A percentile compares a stretch with the other conserved stretches of the same genome.
These are phyloP conservation scores for Beauveria sp. DNA, from an alignment of 2,329 filamentous ascomycete species.

Conservation along the genomic window DNA sequence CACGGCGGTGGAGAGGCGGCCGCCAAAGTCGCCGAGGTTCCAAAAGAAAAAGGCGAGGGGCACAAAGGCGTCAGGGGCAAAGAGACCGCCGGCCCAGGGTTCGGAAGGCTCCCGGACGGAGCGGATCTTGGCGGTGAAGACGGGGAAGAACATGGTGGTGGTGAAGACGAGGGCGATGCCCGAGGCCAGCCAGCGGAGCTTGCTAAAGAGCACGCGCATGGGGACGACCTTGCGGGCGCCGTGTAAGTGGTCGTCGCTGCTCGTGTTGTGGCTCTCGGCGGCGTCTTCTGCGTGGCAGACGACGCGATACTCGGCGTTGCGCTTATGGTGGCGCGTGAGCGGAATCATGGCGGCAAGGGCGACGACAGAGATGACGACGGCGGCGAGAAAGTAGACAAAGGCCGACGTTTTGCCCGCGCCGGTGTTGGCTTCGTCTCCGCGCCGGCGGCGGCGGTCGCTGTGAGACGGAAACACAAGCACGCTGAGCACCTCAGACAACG, in stretches of 20 bases:
- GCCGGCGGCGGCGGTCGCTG: slow-evolving; percentile 14
- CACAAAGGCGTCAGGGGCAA: slow-evolving; percentile 73
- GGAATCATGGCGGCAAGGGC: slow-evolving; percentile 69
- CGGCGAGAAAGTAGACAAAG: slow-evolving; percentile 86
- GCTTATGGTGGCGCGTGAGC: slow-evolving; percentile 55
- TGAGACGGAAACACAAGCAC: slow-evolving; percentile 58
- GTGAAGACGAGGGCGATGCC: slow-evolving; percentile 75
- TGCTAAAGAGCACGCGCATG: slow-evolving; percentile 61
- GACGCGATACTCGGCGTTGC: slow-evolving; percentile 41
- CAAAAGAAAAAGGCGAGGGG: slow-evolving; percentile 86
- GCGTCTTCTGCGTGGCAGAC: slow-evolving; percentile 15
- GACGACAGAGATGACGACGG: slow-evolving; percentile 63
- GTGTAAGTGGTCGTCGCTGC: slow-evolving; percentile 44
- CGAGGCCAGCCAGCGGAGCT: slow-evolving; percentile 70
- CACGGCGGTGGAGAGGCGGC: slow-evolving; percentile 60
- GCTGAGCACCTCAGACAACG: slow-evolving; percentile 76
- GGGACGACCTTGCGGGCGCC: slow-evolving; percentile 41
- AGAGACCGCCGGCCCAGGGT: slow-evolving; percentile 41
- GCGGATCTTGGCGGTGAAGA: slow-evolving; percentile 67
- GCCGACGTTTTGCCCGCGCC: slow-evolving; percentile 48
- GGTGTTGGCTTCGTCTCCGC: slow-evolving; percentile 16
- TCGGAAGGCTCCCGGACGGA: slow-evolving; percentile 29
- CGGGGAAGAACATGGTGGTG: slow-evolving; percentile 89
- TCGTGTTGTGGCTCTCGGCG: slow-evolving; percentile 34
- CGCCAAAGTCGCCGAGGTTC: slow-evolving; percentile 81